Conservation (phyloP, 176 grass and related monocot genomes). For the Rhynchospora breviuscula region DNA sequence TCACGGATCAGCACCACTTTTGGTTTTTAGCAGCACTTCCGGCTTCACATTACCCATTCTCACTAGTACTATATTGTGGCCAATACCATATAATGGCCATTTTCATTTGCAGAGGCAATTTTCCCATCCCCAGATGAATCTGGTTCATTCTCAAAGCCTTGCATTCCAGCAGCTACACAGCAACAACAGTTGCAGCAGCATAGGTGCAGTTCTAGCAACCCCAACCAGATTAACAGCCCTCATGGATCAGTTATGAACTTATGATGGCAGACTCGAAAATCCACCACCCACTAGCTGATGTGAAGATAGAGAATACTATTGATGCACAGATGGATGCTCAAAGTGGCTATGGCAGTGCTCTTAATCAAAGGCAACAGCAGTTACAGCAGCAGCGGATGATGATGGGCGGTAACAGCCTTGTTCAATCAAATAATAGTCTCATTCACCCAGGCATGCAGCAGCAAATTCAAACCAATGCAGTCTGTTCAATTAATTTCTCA, state of each 20-base stretch:
- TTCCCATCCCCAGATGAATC: slow-evolving; percentile 47
- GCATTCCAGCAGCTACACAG: slow-evolving; percentile 54
- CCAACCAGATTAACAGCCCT: slow-evolving; percentile 53
- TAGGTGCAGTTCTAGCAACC: slow-evolving; percentile 25
- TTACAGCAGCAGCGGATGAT: slow-evolving; percentile 42
- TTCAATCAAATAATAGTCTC: slow-evolving; percentile 31
- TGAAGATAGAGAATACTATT: slow-evolving; percentile 78
- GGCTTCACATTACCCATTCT: neutral
- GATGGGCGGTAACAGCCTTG: slow-evolving; percentile 11
- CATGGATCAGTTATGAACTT: slow-evolving; percentile 52
- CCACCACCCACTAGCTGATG: slow-evolving; percentile 54
- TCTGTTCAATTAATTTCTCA: slow-evolving; percentile 48
- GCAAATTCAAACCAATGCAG: slow-evolving; percentile 67
- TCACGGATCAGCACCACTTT: neutral
- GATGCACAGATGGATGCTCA: slow-evolving; percentile 60
- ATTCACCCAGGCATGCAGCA: slow-evolving; percentile 42
- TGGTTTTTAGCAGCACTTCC: neutral
- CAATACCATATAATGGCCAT: neutral
- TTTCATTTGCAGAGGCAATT: slow-evolving; percentile 60
- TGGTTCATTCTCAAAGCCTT: slow-evolving; percentile 52
- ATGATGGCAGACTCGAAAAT: slow-evolving; percentile 53
- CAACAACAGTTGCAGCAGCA: slow-evolving; percentile 53
- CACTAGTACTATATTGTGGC: neutral
- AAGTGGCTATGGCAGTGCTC: slow-evolving; percentile 2
- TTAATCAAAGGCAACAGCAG: slow-evolving; percentile 37